phyloP scores from a whole-genome alignment of 768 basidiomycete species.

The Tephrocybe sp. region DNA sequence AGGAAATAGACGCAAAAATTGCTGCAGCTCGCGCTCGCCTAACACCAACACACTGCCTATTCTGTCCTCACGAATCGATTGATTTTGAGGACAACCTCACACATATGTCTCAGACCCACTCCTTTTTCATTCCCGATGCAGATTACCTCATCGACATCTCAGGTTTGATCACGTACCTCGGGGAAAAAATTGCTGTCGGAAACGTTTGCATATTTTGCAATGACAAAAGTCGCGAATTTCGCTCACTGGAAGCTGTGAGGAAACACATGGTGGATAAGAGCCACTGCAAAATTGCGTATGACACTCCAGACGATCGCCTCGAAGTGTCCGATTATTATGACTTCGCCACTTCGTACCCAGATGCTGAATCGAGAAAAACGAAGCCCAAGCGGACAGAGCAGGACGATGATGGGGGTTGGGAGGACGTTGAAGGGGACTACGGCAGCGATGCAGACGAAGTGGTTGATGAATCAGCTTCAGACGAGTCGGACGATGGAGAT shows the following conservation, averaged over 20 bases:
- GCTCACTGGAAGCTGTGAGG: slow-evolving; percentile 80
- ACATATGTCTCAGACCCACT: slow-evolving; percentile 87
- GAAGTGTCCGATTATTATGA: slow-evolving; percentile 94
- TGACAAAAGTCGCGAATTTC: slow-evolving; percentile 76
- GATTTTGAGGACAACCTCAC: slow-evolving; percentile 64
- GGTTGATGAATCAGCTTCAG: slow-evolving; percentile 35
- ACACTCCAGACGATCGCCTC: slow-evolving; percentile 71
- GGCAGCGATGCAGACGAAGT: slow-evolving; percentile 46
- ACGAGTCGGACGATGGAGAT: slow-evolving; percentile 34
- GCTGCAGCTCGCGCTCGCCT: slow-evolving; percentile 66
- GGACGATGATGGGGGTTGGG: slow-evolving; percentile 27
- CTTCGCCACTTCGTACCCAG: slow-evolving; percentile 78
- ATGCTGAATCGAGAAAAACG: slow-evolving; percentile 28
- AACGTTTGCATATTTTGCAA: slow-evolving; percentile 94
- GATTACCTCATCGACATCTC: slow-evolving; percentile 83
- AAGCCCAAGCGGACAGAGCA: slow-evolving; percentile 23
- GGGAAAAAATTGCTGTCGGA: slow-evolving; percentile 90
- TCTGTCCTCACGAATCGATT: slow-evolving; percentile 59
- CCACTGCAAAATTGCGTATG: slow-evolving; percentile 96
- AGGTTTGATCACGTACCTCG: slow-evolving; percentile 83
- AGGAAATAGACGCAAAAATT: slow-evolving; percentile 72
- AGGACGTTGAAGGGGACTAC: slow-evolving; percentile 37
- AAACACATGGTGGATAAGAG: slow-evolving; percentile 96
- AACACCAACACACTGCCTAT: slow-evolving; percentile 73
- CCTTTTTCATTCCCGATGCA: slow-evolving; percentile 94